Base-by-base conservation (phyloP, 768 basidiomycete genomes). In the Trametes sanguinea region DNA sequence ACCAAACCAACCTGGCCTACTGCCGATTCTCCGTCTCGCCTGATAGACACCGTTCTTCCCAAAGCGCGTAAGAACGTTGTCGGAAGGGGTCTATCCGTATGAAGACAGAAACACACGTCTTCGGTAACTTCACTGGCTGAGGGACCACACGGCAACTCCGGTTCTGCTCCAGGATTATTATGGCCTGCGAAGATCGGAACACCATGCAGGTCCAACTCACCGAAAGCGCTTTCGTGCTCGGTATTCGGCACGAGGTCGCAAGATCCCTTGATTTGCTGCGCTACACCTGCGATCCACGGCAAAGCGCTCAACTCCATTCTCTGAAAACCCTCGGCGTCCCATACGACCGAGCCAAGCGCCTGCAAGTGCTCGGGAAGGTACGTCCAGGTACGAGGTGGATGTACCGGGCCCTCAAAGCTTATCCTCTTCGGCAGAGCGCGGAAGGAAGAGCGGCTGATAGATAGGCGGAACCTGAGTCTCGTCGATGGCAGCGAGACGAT, bases 251-350 rank as follows among this genome's bases (percentile, higher is more conserved):
- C 11, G 6, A 37, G 35, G 6, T 37, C 35, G 6, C 35, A 11
- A 37, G 35, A 2, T 1, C 6, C 35, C 6, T 37, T 37, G 35
- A 11, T 6, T 6, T 37, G 35, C 27, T 58, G 40, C 7, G 47
- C 57, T 30, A 54, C 39, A 0, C 45, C 56, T 17, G 60, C 67
- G 44, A 68, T 40, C 67, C 67, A 68, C 27, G 67, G 67, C 44
- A 68, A 37, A 50, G 67, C 64, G 43, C 67, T 64, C n/a, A 68
- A 60, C 55, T 65, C 67, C 67, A 68, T 65, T 22, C 30, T 45
- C 37, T 54, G 48, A 43, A 68, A 68, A 7, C 64, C 64, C 17
- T 61, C 51, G 17, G 42, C 47, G 39, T 65, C 64, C 64, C 64
- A 68, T 10, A 8, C 6, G 42, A 56, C 39, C 30, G 47, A 40